These are phyloP conservation scores for Hemerocallis citrina DNA, from an alignment of 106 monocot genomes.

Conservation along the genomic window DNA sequence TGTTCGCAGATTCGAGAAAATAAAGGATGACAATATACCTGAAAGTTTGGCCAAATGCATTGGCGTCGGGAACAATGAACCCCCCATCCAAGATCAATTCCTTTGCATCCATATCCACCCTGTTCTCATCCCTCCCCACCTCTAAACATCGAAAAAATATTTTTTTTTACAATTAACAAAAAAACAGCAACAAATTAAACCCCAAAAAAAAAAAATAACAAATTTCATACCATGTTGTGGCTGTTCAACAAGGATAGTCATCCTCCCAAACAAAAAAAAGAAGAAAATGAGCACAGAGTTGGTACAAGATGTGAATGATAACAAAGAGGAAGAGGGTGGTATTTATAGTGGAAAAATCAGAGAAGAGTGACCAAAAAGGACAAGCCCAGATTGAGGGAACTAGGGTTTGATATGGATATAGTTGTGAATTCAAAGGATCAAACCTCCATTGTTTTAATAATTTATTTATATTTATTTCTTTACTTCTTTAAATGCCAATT, in stretches of 20 bases:
- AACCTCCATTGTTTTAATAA: too few species aligned
- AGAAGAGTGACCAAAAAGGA: neutral
- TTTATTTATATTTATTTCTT: too few species aligned
- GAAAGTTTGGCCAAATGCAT: slow-evolving; percentile 69
- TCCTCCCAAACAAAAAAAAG: slow-evolving; percentile 13
- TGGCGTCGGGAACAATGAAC: slow-evolving; percentile 58
- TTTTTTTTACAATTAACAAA: too few species aligned
- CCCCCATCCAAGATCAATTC: slow-evolving; percentile 54
- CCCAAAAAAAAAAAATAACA: neutral
- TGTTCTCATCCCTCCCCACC: slow-evolving; percentile 6
- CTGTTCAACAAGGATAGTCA: slow-evolving; percentile 65
- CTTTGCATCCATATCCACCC: neutral
- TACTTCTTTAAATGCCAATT: too few species aligned
- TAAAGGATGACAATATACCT: too few species aligned
- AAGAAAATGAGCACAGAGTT: neutral
- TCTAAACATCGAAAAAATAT: slow-evolving; percentile 3
- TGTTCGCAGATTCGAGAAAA: too few species aligned
- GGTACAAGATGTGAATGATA: too few species aligned
- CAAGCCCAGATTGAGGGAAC: neutral
- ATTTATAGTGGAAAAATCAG: neutral
- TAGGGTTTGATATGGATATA: too few species aligned
- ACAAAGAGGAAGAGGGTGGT: neutral
- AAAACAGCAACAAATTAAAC: neutral
- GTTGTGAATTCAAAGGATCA: too few species aligned
- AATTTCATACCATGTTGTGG: slow-evolving; percentile 24